These are phyloP conservation scores for Bruguiera parviflora DNA, from an alignment of 345 rosid species.

Conservation along the genomic window DNA sequence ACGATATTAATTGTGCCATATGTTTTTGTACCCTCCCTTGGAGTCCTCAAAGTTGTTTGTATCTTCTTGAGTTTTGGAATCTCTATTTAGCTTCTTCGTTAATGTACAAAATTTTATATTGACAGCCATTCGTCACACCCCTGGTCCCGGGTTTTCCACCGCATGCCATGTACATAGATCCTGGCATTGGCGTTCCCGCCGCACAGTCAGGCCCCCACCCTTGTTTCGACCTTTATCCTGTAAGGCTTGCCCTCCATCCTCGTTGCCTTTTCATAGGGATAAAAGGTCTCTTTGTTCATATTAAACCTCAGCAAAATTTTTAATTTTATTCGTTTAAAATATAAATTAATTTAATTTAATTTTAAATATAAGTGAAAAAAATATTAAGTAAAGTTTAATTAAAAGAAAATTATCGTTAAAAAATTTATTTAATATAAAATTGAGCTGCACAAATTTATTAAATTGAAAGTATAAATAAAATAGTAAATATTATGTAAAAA, in stretches of 20 bases:
- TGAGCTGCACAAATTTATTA: too few species aligned
- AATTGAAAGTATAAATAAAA: too few species aligned
- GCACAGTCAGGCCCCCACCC: constrained; percentile 31
- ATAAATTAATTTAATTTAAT: too few species aligned
- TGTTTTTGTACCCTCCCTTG: constrained; percentile 6
- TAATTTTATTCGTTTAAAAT: too few species aligned
- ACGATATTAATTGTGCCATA: constrained; percentile 2
- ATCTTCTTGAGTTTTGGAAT: constrained; percentile 13
- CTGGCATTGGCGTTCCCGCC: constrained; percentile 36
- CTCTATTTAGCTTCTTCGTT: not conserved
- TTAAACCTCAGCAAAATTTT: too few species aligned
- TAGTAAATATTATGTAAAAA: too few species aligned
- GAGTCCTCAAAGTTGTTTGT: constrained; percentile 20
- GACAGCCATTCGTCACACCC: constrained; percentile 50
- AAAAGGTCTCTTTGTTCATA: too few species aligned
- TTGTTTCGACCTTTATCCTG: constrained; percentile 58
- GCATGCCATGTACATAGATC: constrained; percentile 27
- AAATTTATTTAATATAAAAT: too few species aligned
- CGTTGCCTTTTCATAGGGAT: too few species aligned
- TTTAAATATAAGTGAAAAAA: too few species aligned
- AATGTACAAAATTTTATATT: not conserved
- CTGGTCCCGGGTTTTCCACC: constrained; percentile 54
- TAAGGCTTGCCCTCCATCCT: constrained; percentile 25
- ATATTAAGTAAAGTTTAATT: too few species aligned
- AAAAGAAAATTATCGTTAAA: too few species aligned